Base-by-base conservation (phyloP, 305 asterid genomes). In the Fraxinus sp. region DNA sequence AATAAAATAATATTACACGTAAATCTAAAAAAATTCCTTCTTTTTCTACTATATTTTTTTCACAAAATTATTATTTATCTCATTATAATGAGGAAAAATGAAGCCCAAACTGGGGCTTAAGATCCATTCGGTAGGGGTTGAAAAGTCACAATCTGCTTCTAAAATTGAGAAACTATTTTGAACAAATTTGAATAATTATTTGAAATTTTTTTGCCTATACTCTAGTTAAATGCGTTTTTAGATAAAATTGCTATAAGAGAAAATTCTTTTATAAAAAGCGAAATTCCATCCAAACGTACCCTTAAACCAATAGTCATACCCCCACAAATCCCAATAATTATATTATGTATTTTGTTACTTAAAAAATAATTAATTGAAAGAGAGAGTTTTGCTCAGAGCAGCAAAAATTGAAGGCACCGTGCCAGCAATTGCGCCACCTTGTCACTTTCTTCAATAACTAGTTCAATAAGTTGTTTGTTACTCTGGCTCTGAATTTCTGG, bases 401-500 rank as follows among this genome's bases (percentile, higher is more conserved):
- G 78, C 83, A 78, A 83, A 82, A 81, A 79, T 79, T 78, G 39
- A 71, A 52, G 77, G 75, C 14, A n/a, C 30, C 78, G 86, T 85
- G 83, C 83, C 89, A 81, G 82, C 87, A 83, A 80, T 86, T 84
- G 85, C 90, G 86, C 86, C 90, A 71, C 66, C 68, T 68, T 85
- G 88, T 87, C 88, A 70, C 83, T 78, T 86, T 81, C 76, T 55
- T 81, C 1, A 9, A 24, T 7, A 35, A 71, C 35, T 77, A 26
- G n/a, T 73, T 83, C 81, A 64, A 46, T 41, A 24, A 79, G 41
- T 49, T 70, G 57, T 37, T 22, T 6, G 33, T 7, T 4, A n/a
- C 3, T 36, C 30, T 1, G 30, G 28, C 68, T 74, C 84, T 81
- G 76, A 75, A 57, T 57, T 74, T 75, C 43, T 41, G 66, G 75